These are phyloP conservation scores for Kluyveromyces sp. DNA, from an alignment of 1,139 yeast species.

Conservation along the genomic window DNA sequence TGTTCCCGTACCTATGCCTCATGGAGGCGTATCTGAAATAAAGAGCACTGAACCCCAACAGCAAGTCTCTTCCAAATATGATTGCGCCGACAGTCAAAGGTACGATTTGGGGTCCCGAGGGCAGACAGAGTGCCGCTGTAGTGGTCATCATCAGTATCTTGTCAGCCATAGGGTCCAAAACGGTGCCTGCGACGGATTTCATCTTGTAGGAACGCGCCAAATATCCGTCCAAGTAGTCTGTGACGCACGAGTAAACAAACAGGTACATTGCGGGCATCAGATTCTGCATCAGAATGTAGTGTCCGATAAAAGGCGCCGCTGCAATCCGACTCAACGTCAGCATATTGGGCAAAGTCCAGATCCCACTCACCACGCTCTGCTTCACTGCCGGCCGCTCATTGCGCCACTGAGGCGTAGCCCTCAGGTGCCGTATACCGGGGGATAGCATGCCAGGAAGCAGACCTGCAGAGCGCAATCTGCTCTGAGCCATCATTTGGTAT, in stretches of 20 bases:
- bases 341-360: slow-evolving; percentile 67
- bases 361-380: neutral
- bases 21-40: slow-evolving; percentile 68
- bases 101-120: slow-evolving; percentile 49
- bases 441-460: too few species aligned
- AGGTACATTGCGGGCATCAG: slow-evolving; percentile 58
- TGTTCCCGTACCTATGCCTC: slow-evolving; percentile 52
- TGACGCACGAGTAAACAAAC: slow-evolving; percentile 77
- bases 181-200: slow-evolving; percentile 80
- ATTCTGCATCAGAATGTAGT: slow-evolving; percentile 57
- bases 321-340: slow-evolving; percentile 72
- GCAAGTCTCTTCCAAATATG: slow-evolving; percentile 78
- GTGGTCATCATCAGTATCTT: slow-evolving; percentile 83
- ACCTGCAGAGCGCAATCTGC: too few species aligned
- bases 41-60: slow-evolving; percentile 69
- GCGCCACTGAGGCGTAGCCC: too few species aligned
- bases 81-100: slow-evolving; percentile 62
- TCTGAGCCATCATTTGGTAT: too few species aligned
- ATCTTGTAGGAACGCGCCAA: slow-evolving; percentile 76
- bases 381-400: neutral
- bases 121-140: slow-evolving; percentile 62
- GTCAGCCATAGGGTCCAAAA: slow-evolving; percentile 94
- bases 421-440: too few species aligned
- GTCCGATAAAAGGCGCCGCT: slow-evolving; percentile 80
- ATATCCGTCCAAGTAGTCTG: slow-evolving; percentile 88